These are phyloP conservation scores for Scopulariopsis brevicaulis DNA, from an alignment of 2,329 filamentous ascomycete genomes.

Conservation along the genomic window DNA sequence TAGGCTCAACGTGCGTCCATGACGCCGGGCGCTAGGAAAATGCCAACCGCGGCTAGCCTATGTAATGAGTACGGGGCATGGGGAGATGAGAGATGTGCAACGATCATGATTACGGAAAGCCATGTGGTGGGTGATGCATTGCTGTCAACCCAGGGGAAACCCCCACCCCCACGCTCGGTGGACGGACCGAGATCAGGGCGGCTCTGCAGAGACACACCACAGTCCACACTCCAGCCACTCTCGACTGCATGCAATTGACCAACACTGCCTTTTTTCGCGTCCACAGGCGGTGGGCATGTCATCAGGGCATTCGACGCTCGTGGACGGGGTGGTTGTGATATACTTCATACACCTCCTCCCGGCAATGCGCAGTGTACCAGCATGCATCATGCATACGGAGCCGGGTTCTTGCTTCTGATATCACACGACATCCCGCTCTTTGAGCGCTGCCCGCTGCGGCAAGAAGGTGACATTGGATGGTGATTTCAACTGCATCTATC, in stretches of 20 bases:
- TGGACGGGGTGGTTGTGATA: background rate
- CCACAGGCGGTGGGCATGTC: background rate
- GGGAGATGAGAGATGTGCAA: too few species aligned
- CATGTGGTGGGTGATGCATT: too few species aligned
- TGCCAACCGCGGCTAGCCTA: too few species aligned
- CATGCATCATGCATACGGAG: background rate
- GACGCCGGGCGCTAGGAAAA: too few species aligned
- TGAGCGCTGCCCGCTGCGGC: background rate
- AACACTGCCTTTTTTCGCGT: background rate
- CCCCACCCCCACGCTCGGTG: too few species aligned
- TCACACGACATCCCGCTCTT: background rate
- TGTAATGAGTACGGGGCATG: too few species aligned
- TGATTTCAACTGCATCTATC: background rate
- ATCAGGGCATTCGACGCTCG: background rate
- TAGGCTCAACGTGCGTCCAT: too few species aligned
- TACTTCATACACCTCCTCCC: background rate
- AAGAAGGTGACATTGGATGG: background rate
- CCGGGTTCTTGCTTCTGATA: background rate
- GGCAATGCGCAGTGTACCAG: background rate
- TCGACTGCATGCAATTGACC: background rate
- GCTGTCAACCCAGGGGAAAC: too few species aligned
- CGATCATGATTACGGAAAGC: too few species aligned
- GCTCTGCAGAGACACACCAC: background rate
- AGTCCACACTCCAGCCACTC: background rate
- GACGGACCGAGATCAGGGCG: background rate